Evolutionary conservation across 306 rosid species (phyloP), one percentile per base, ranked within the genome.

Genomic region (Morella rubra): DNA sequence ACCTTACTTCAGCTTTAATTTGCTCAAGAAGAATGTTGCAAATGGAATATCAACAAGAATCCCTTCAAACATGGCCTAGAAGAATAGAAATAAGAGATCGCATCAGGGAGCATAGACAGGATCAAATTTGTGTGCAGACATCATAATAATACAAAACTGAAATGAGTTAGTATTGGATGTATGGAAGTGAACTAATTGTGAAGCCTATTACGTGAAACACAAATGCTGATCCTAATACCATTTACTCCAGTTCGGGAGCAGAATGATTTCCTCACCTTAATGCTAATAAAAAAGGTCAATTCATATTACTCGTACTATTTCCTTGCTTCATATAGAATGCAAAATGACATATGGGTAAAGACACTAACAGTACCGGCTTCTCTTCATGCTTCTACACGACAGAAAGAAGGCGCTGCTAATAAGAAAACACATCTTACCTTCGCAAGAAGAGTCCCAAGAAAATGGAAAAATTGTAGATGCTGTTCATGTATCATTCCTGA

Each of bases 401-500:
- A 58, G 42, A 56, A 46, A 64, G 8, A 8, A 72, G 15, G 77
- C 13, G 4, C 49, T 65, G 5, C 50, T 64, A 12, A 14, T 3
- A 20, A 32, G 52, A 14, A 51, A 3, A 6, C 41, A 51, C 37
- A 77, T 8, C 69, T 80, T 83, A 95, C 99, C 99, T 95, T 95
- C 65, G 97, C 97, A 45, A 95, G 95, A 85, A 95, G 99, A 71
- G 84, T 85, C 73, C 99, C 99, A 69, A 95, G 97, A 83, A 95
- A 95, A 79, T 90, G 97, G 79, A 92, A 95, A 88, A 92, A 95
- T 72, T 92, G 99, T 78, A 92, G 97, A 88, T 95, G 99, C 44
- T 95, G 99, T 74, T 95, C 99, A 71, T 95, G 99, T 77, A 87
- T 92, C 97, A 95, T 89, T 81, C 99, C 99, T 16, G 99, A 95